Percentiles rank a stretch among this genome's conserved stretches.
Evolutionary conservation across 2,329 filamentous ascomycete genomes (phyloP).

Genomic region (Pseudopithomyces chartarum): DNA sequence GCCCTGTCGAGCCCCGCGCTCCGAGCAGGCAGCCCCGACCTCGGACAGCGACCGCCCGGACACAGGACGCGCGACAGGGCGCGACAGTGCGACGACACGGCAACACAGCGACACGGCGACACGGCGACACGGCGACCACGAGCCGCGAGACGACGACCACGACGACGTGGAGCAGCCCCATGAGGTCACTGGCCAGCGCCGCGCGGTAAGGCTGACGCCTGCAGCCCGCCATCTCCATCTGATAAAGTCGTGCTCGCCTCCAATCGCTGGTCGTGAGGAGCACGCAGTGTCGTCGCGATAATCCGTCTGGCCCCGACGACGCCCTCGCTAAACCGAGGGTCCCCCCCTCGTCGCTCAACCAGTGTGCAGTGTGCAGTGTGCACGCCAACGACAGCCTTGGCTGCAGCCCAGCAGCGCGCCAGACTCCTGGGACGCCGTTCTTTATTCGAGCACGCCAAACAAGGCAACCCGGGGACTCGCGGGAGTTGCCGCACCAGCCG

Average conservation of each 20-base stretch:
- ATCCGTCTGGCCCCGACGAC: neutral
- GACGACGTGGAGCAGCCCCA: conserved; percentile 18
- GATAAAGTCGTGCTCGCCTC: too few species aligned
- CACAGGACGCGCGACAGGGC: too few species aligned
- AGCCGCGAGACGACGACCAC: conserved; percentile 21
- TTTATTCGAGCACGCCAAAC: neutral
- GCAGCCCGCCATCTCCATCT: conserved; percentile 3
- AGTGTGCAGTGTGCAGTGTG: too few species aligned
- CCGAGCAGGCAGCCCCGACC: conserved; percentile 7
- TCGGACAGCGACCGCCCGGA: conserved; percentile 1
- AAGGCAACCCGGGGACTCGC: conserved; percentile 5
- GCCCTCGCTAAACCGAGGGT: neutral
- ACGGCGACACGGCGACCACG: conserved; percentile 19
- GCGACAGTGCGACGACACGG: neutral
- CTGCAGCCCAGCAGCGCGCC: neutral
- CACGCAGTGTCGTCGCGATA: neutral
- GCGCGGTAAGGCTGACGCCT: conserved; percentile 13
- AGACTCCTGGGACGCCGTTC: neutral
- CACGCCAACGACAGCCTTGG: conserved; percentile 5
- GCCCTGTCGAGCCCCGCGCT: neutral
- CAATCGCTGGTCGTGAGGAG: too few species aligned
- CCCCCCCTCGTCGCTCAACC: too few species aligned
- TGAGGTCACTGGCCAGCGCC: conserved; percentile 15
- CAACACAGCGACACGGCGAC: neutral
- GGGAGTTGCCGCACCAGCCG: neutral